These are phyloP conservation scores for Prototheca wickerhamii DNA, from an alignment of 163 green algal species.

Conservation along the genomic window DNA sequence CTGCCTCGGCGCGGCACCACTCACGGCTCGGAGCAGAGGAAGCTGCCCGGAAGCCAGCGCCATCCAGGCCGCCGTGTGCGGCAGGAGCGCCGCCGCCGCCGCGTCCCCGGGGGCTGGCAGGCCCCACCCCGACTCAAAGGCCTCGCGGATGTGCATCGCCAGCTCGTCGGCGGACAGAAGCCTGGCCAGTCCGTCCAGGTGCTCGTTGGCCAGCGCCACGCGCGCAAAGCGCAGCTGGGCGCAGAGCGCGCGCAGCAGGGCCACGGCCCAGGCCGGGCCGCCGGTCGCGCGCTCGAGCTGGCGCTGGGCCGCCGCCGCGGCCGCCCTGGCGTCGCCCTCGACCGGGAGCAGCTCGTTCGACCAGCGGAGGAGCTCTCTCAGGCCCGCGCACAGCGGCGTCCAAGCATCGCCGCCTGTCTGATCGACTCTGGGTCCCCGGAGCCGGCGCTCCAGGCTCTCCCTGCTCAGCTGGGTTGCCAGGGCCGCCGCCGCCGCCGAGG, in stretches of 20 bases:
- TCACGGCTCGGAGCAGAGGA: conserved; percentile 1
- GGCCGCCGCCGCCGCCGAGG: not conserved
- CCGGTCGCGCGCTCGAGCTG: not conserved
- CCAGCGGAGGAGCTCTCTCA: too few species aligned
- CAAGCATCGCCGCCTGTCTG: too few species aligned
- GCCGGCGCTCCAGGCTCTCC: too few species aligned
- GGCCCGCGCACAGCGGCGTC: too few species aligned
- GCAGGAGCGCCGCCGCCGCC: conserved; percentile 25
- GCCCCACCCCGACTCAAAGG: not conserved
- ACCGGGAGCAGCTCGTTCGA: too few species aligned
- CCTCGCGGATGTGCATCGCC: not conserved
- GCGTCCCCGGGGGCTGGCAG: not conserved
- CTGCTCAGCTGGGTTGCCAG: not conserved
- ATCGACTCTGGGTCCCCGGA: too few species aligned
- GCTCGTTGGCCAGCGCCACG: conserved; percentile 63
- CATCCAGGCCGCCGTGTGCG: conserved; percentile 46
- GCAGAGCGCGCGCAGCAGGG: conserved; percentile 19
- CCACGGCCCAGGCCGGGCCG: not conserved
- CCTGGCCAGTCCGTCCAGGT: conserved; percentile 39
- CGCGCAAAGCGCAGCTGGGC: conserved; percentile 60
- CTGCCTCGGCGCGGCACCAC: conserved; percentile 3
- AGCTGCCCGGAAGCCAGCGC: conserved; percentile 19
- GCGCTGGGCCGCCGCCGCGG: too few species aligned
- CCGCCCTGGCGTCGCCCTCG: too few species aligned
- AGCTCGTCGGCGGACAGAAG: not conserved